Base-by-base conservation (phyloP, 2,329 filamentous ascomycete species). In the Aspergillus felis region DNA sequence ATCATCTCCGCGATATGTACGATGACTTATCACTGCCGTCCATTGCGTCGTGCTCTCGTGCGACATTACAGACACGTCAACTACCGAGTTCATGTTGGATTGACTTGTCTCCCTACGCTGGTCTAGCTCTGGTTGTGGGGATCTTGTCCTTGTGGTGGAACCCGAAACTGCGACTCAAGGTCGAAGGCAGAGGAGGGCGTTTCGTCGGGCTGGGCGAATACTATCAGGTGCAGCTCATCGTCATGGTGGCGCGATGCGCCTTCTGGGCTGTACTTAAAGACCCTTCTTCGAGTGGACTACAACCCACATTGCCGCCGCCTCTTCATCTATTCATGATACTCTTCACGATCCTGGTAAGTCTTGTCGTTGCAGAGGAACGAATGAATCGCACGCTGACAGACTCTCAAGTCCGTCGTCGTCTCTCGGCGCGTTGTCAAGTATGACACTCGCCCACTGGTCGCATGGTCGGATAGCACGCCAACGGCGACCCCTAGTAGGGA, bases 111-210 rank as follows among this genome's bases (percentile, higher is more conserved):
- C 67, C 71, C 5, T 69, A 69, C 55, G 75, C 74, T 50, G 71
- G 72, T 5, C 51, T 73, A 48, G 65, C 75, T n/a, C 67, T 81
- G 48, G 56, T 77, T n/a, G 62, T 74, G 4, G 77, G 76, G 12
- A 68, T 77, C 47, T 54, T 79, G 27, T 78, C 76, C 5, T 64
- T 79, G 8, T 81, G 79, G 79, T 81, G 78, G 76, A 81, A 81
- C 59, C 79, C 78, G 8, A 76, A 74, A 55, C 65, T 80, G 63
- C 73, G 74, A 57, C 61, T 75, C 50, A 79, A 78, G 63, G 65
- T 80, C 14, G 69, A 74, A 55, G 76, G 76, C 42, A 66, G 70
- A 60, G 70, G 68, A 47, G 77, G 76, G 8, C 71, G 75, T 17
- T 71, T 81, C 44, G 56, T 67, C 35, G 77, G 78, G 2, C 67